A percentile compares a stretch with the other conserved stretches of the same genome.
These are phyloP conservation scores for Diaporthe sp. DNA, from an alignment of 2,329 filamentous ascomycete species.

Conservation along the genomic window DNA sequence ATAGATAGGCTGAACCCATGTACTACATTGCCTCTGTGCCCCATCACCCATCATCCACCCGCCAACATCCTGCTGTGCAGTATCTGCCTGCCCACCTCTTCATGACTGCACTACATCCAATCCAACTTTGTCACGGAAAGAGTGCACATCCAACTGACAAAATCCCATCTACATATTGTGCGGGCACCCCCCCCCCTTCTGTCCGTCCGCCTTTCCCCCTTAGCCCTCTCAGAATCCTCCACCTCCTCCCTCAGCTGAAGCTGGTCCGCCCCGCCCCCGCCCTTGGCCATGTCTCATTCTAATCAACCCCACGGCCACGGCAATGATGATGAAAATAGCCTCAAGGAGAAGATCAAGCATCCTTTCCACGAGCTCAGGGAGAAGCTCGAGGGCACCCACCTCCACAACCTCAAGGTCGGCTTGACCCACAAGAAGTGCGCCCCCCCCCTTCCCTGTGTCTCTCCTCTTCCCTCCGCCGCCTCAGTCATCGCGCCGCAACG, in stretches of 20 bases:
- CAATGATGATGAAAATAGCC: constrained; percentile 37
- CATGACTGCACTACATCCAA: not conserved
- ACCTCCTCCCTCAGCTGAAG: not conserved
- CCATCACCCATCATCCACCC: no score
- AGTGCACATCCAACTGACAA: not conserved
- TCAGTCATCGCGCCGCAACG: not conserved
- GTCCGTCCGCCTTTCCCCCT: not conserved
- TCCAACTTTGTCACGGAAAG: not conserved
- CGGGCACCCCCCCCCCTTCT: not conserved
- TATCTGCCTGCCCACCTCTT: not conserved
- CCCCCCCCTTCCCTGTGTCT: constrained; percentile 4
- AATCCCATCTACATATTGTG: not conserved
- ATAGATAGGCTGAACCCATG: not conserved
- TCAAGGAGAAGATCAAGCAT: constrained; percentile 61
- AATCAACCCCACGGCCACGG: not conserved
- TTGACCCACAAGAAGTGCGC: constrained; percentile 69
- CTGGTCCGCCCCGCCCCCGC: not conserved
- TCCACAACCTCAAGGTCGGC: constrained; percentile 67
- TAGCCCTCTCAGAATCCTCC: not conserved
- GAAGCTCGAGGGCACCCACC: constrained; percentile 63
- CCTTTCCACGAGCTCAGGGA: constrained; percentile 60
- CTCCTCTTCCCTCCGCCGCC: not conserved
- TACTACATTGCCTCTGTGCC: not conserved
- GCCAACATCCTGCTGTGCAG: not conserved
- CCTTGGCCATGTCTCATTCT: constrained; percentile 29